phyloP scores from a whole-genome alignment of 371 early-diverging fungal species.

The Neoconidiobolus thromboides region DNA sequence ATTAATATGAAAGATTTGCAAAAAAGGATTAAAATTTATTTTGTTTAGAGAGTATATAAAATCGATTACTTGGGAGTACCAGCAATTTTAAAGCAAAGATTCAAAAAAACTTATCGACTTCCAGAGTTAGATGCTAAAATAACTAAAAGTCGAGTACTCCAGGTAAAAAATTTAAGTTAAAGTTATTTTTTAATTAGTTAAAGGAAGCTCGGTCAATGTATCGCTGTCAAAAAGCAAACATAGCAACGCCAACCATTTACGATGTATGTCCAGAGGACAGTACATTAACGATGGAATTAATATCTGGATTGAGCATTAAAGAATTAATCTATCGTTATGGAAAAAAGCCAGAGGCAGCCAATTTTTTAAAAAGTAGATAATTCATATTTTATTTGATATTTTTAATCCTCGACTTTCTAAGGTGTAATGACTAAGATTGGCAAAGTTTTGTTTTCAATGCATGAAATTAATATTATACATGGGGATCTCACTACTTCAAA shows the following conservation, averaged over 20 bases:
- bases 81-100: constrained; percentile 65
- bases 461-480: constrained; percentile 75
- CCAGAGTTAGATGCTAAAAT: constrained; percentile 72
- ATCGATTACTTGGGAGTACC: constrained; percentile 20
- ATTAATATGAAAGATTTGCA: too few relatives aligned
- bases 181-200: not conserved
- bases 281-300: constrained; percentile 76
- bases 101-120: constrained; percentile 80
- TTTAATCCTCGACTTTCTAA: not conserved
- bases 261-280: constrained; percentile 44
- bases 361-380: not conserved
- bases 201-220: constrained; percentile 32
- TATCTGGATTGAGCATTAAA: constrained; percentile 29
- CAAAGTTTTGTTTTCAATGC: constrained; percentile 55
- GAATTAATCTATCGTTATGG: constrained; percentile 19
- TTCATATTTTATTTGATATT: not conserved
- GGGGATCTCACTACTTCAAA: constrained; percentile 98
- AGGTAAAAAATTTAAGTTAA: constrained; percentile 16
- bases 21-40: not conserved
- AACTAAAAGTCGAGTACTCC: constrained; percentile 50
- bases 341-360: not conserved
- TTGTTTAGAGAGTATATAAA: constrained; percentile 16
- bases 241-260: constrained; percentile 68
- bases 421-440: constrained; percentile 28
- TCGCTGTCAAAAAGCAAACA: constrained; percentile 43